These are phyloP conservation scores for Crassisporium funariophilum DNA, from an alignment of 768 basidiomycete species.

Conservation along the genomic window DNA sequence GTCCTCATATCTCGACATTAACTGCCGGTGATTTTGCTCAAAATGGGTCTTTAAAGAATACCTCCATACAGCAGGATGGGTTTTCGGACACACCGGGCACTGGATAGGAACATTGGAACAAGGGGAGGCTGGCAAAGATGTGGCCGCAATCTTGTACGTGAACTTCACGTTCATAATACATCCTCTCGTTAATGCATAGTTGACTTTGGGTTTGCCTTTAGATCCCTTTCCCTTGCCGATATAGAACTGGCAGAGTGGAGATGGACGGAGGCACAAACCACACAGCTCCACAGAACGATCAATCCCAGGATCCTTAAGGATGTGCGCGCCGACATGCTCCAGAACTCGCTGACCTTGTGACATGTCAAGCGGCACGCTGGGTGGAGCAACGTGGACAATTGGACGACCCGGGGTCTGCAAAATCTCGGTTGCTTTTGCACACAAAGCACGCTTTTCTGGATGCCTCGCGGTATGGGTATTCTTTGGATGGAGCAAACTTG, in stretches of 20 bases:
- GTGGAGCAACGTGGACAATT: constrained; percentile 16
- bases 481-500: constrained; percentile 9
- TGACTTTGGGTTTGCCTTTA: constrained; percentile 7
- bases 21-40: constrained; percentile 9
- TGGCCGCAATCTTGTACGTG: constrained; percentile 12
- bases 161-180: constrained; percentile 14
- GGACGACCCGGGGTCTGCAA: constrained; percentile 5
- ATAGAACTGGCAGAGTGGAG: constrained; percentile 15
- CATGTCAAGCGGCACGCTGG: constrained; percentile 11
- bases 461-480: constrained; percentile 22
- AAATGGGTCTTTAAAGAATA: constrained; percentile 23
- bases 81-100: constrained; percentile 20
- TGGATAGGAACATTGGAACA: constrained; percentile 28
- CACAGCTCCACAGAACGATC: constrained; percentile 19
- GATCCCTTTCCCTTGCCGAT: constrained; percentile 20
- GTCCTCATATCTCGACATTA: constrained; percentile 5
- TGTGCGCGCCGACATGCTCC: constrained; percentile 29
- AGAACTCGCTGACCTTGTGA: constrained; percentile 21
- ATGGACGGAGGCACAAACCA: constrained; percentile 25
- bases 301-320: constrained; percentile 23
- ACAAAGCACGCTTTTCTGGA: constrained; percentile 22
- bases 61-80: constrained; percentile 18
- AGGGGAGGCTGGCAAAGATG: constrained; percentile 9
- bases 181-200: constrained; percentile 10
- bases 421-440: constrained; percentile 12